A percentile compares a stretch with the other conserved stretches of the same genome.
Conservation (phyloP, 495 filamentous ascomycete genomes). For the Aspergillus sclerotioniger region DNA sequence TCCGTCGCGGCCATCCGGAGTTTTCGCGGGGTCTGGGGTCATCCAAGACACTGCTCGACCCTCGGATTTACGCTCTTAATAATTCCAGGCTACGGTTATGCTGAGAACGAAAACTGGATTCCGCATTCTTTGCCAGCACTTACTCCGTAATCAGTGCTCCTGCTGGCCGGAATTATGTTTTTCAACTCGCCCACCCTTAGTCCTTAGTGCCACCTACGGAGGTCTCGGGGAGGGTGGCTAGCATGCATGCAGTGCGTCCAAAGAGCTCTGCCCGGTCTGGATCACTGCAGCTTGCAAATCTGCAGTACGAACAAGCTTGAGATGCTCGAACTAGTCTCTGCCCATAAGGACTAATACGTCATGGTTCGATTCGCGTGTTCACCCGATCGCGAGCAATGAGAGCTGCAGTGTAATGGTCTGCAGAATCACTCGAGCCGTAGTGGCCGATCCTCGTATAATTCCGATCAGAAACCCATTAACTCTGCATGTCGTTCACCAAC, state of each 20-base stretch:
- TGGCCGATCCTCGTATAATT: background rate
- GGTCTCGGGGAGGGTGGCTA: too few species aligned
- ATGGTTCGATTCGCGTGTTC: background rate
- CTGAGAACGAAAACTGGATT: too few species aligned
- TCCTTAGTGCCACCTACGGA: too few species aligned
- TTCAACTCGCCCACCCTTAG: background rate
- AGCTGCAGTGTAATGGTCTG: background rate
- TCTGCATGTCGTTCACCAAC: background rate
- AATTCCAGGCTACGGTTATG: too few species aligned
- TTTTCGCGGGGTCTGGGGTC: background rate
- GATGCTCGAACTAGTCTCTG: background rate
- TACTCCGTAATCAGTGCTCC: too few species aligned
- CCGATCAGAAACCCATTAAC: background rate
- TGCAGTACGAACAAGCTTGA: constrained; percentile 3
- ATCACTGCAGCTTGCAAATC: background rate
- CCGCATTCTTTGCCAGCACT: too few species aligned
- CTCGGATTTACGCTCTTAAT: background rate
- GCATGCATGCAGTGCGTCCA: too few species aligned
- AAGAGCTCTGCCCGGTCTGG: background rate
- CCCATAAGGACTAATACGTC: background rate
- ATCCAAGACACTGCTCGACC: background rate
- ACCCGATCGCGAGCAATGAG: background rate
- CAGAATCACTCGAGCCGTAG: background rate
- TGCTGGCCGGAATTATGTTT: too few species aligned
- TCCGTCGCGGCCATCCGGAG: background rate